phyloP scores from a whole-genome alignment of 345 rosid species.

The Eutrema japonicum region DNA sequence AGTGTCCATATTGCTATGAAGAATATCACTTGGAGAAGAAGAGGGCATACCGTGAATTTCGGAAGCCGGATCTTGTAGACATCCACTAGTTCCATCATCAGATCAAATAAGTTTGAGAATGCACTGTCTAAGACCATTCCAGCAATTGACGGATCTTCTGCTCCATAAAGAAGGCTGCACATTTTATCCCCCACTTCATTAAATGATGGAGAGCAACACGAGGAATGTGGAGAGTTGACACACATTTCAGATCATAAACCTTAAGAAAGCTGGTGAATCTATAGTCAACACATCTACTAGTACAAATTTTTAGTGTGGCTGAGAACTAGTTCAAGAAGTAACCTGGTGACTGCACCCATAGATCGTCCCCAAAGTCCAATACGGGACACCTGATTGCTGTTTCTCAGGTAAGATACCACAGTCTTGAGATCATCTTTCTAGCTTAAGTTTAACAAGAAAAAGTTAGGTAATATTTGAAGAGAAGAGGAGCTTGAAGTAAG shows the following conservation, averaged over 20 bases:
- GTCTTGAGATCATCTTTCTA: conserved; percentile 94
- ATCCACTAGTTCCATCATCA: conserved; percentile 98
- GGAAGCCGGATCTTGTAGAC: conserved; percentile 92
- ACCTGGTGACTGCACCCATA: conserved; percentile 99
- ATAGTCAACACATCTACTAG: conserved; percentile 23
- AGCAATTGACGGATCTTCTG: conserved; percentile 93
- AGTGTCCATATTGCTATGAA: conserved; percentile 18
- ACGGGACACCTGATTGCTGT: conserved; percentile 66
- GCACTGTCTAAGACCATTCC: conserved; percentile 99
- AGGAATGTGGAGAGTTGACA: conserved; percentile 23
- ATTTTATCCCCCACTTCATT: conserved; percentile 11
- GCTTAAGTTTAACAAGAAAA: conserved; percentile 35
- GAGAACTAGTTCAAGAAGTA: conserved; percentile 37
- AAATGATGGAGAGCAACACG: conserved; percentile 27
- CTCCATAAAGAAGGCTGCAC: conserved; percentile 95
- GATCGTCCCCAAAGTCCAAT: conserved; percentile 99
- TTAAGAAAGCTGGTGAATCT: conserved; percentile 18
- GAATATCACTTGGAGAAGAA: conserved; percentile 2
- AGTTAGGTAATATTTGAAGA: conserved; percentile 30
- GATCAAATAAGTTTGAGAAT: conserved; percentile 90
- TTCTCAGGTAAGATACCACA: conserved; percentile 83
- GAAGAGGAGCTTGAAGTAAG: conserved; percentile 18
- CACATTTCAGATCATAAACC: conserved; percentile 26
- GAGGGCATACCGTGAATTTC: conserved; percentile 72
- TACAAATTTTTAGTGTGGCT: conserved; percentile 16